Percentiles rank a stretch among this genome's conserved stretches.
These are phyloP conservation scores for Vaccinium darrowii DNA, from an alignment of 148 eudicot species.

Conservation along the genomic window DNA sequence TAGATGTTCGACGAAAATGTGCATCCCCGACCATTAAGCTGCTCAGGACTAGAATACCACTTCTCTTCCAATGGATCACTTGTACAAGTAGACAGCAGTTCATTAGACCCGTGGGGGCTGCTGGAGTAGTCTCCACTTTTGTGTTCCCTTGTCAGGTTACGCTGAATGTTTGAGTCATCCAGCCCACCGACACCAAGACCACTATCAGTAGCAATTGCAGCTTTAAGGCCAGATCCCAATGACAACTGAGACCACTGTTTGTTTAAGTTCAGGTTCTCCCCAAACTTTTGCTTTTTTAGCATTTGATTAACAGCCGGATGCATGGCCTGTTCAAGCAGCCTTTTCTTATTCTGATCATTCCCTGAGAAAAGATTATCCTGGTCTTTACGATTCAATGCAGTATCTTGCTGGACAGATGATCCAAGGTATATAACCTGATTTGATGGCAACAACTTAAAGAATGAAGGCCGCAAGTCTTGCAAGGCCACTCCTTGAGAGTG, in stretches of 20 bases:
- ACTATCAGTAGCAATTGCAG: constrained; percentile 21
- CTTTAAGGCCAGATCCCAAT: constrained; percentile 34
- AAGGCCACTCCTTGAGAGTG: constrained; percentile 70
- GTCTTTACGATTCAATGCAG: constrained; percentile 20
- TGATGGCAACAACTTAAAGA: constrained; percentile 61
- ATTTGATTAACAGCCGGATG: constrained; percentile 26
- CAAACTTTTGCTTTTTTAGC: constrained; percentile 56
- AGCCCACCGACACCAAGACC: constrained; percentile 30
- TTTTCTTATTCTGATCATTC: constrained; percentile 36
- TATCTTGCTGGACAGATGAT: constrained; percentile 37
- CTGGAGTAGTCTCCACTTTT: constrained; percentile 33
- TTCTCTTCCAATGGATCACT: constrained; percentile 56
- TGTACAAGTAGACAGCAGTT: constrained; percentile 27
- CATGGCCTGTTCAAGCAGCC: constrained; percentile 44
- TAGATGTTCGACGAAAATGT: constrained; percentile 76
- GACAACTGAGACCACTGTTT: constrained; percentile 50
- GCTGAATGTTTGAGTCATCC: constrained; percentile 21
- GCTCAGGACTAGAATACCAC: constrained; percentile 94
- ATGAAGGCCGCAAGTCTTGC: constrained; percentile 73
- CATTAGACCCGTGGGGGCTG: constrained; percentile 21
- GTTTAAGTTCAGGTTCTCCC: constrained; percentile 33
- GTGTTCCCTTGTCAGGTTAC: constrained; percentile 22
- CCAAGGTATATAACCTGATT: constrained; percentile 61
- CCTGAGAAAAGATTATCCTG: constrained; percentile 32
- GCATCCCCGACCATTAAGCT: constrained; percentile 46